Conservation (phyloP, 2,329 filamentous ascomycete genomes). For the Neofusicoccum kwambonambiense region DNA sequence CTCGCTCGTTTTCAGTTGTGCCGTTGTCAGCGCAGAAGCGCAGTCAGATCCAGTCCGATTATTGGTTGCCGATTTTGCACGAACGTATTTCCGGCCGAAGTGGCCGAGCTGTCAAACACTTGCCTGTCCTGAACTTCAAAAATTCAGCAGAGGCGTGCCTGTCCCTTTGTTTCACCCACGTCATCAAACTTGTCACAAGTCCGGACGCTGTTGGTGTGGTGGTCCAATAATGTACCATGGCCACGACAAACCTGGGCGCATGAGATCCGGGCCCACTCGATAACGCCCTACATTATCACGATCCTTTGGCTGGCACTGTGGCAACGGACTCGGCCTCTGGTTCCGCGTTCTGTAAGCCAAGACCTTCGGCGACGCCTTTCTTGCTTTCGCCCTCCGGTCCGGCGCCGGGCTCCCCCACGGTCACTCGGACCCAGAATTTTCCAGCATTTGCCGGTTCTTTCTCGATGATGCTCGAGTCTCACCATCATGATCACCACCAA, state of each 20-base stretch:
- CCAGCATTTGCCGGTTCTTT: not conserved
- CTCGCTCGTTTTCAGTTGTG: not conserved
- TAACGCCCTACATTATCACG: constrained; percentile 2
- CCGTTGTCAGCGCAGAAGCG: not conserved
- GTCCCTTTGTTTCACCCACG: constrained; percentile 10
- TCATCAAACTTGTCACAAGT: constrained; percentile 3
- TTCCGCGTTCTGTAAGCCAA: not conserved
- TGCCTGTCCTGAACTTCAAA: not conserved
- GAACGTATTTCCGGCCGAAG: not conserved
- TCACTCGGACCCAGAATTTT: not conserved
- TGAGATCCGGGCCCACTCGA: constrained; percentile 5
- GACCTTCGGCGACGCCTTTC: not conserved
- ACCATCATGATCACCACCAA: not conserved
- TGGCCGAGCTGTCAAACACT: not conserved
- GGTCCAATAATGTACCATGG: not conserved
- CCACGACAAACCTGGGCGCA: constrained; percentile 2
- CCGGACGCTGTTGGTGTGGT: not conserved
- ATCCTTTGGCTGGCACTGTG: not conserved
- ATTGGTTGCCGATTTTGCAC: constrained; percentile 6
- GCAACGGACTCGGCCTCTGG: not conserved
- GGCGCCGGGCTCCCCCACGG: not conserved
- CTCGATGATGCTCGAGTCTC: not conserved
- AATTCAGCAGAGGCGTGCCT: not conserved
- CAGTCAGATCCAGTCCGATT: not conserved
- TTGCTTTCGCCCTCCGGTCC: not conserved